Evolutionary conservation across 345 rosid genomes (phyloP).

Genomic region (Mercurialis annua): DNA sequence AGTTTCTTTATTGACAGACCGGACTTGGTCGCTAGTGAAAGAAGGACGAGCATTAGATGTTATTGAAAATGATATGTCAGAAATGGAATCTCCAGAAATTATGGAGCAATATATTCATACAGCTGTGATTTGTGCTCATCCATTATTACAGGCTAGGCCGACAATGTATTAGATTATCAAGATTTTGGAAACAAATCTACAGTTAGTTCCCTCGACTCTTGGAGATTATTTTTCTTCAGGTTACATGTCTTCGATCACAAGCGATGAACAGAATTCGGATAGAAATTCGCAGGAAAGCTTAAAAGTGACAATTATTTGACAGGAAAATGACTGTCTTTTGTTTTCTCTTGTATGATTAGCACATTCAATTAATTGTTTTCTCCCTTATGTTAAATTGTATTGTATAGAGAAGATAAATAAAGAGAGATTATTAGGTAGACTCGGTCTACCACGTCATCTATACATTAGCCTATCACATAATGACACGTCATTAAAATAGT

Average conservation of each 20-base stretch:
- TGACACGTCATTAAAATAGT: no score
- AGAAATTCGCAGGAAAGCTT: neutral
- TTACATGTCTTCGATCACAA: neutral
- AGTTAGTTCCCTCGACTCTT: slow-evolving; percentile 10
- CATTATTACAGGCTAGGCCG: slow-evolving; percentile 34
- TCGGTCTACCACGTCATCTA: no score
- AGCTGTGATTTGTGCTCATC: slow-evolving; percentile 38
- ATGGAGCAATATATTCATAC: slow-evolving; percentile 37
- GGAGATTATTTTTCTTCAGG: neutral
- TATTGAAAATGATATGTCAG: slow-evolving; percentile 31
- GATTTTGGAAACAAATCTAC: slow-evolving; percentile 26
- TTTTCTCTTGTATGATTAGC: neutral
- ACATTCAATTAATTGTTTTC: slow-evolving; percentile 1
- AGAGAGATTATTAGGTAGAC: no score
- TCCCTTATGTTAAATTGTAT: neutral
- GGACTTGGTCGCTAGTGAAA: slow-evolving; percentile 38
- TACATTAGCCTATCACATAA: no score
- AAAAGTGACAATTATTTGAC: neutral
- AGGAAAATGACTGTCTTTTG: neutral
- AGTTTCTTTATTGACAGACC: slow-evolving; percentile 31
- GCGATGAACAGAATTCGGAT: neutral
- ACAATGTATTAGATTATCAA: slow-evolving; percentile 39
- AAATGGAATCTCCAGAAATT: slow-evolving; percentile 12
- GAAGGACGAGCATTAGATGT: slow-evolving; percentile 34
- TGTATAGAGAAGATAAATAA: neutral